phyloP scores from a whole-genome alignment of 2,329 filamentous ascomycete genomes.

The Diaporthe helianthi region DNA sequence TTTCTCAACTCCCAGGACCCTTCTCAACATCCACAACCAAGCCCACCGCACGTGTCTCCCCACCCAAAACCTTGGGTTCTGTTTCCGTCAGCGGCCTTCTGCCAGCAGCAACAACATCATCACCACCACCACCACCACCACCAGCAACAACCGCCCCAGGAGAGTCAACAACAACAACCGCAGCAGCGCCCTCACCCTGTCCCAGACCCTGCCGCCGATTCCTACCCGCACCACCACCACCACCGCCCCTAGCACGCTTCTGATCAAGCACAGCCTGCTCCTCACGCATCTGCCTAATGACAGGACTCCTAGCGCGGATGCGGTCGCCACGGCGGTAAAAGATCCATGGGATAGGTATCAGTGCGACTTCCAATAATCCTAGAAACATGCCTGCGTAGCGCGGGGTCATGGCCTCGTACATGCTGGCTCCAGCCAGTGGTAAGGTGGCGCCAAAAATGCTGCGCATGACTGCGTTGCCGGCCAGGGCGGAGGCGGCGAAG shows the following conservation, averaged over 20 bases:
- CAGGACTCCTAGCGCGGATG: slow-evolving; percentile 55
- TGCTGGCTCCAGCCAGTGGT: slow-evolving; percentile 73
- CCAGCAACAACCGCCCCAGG: background rate
- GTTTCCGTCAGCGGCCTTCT: background rate
- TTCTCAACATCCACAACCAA: slow-evolving; percentile 32
- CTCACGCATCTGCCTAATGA: slow-evolving; percentile 52
- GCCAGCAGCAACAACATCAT: background rate
- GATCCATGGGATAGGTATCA: slow-evolving; percentile 78
- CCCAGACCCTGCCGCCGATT: slow-evolving; percentile 20
- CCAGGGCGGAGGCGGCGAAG: slow-evolving; percentile 78
- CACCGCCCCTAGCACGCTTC: slow-evolving; percentile 39
- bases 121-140: background rate
- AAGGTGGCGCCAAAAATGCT: slow-evolving; percentile 73
- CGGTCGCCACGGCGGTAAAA: slow-evolving; percentile 67
- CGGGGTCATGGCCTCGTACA: slow-evolving; percentile 72
- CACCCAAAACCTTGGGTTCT: background rate
- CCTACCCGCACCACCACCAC: too few relatives aligned
- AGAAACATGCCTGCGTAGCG: slow-evolving; percentile 79
- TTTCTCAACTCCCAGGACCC: background rate
- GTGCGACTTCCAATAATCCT: slow-evolving; percentile 70
- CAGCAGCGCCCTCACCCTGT: slow-evolving; percentile 16
- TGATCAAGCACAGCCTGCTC: slow-evolving; percentile 47
- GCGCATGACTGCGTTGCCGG: slow-evolving; percentile 76
- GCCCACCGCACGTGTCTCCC: background rate
- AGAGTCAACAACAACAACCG: background rate